Base-by-base conservation (phyloP, 345 rosid genomes). In the Kandelia obovata region DNA sequence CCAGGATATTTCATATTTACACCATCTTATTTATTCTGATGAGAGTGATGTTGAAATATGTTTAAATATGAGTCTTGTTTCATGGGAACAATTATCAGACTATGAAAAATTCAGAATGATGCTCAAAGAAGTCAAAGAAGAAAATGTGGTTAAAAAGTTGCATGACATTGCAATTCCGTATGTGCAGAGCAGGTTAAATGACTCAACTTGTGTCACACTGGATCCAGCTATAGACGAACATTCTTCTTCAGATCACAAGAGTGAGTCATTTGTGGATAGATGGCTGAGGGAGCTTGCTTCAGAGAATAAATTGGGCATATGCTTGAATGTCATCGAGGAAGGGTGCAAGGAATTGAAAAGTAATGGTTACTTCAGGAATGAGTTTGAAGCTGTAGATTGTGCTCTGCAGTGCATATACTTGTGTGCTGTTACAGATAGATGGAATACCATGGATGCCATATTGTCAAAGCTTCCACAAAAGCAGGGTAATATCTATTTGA, bases 221-320 rank as follows among this genome's bases (percentile, higher is more conserved):
- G 72, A 68, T 65, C 72, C 59, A 66, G 58, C 28, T 71, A 66
- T 32, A 11, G 75, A 68, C 66, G 66, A 70, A 64, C 73, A 11
- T 59, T 56, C 63, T 67, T 58, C 80, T 51, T 75, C 51, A 73
- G 74, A 65, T 73, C 73, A 53, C n/a, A 71, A 77, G 69, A 85
- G 61, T 30, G 79, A 85, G 59, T 86, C 99, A 46, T 92, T 87
- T 82, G 83, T 95, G 64, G 90, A 87, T 72, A 86, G 84, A 79
- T 95, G 99, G 98, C 83, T 95, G 64, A 90, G 82, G 85, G 98
- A 92, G 83, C 80, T 84, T 63, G 88, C 98, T 71, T 61, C 66
- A 39, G 93, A 80, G 71, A 90, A 89, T 72, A 86, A 83, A 67
- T 66, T 95, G 69, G 96, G 92, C 61, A 69, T 90, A 67, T 87